Base-by-base conservation (phyloP, 2,329 filamentous ascomycete species). In the Colletotrichum camelliae region DNA sequence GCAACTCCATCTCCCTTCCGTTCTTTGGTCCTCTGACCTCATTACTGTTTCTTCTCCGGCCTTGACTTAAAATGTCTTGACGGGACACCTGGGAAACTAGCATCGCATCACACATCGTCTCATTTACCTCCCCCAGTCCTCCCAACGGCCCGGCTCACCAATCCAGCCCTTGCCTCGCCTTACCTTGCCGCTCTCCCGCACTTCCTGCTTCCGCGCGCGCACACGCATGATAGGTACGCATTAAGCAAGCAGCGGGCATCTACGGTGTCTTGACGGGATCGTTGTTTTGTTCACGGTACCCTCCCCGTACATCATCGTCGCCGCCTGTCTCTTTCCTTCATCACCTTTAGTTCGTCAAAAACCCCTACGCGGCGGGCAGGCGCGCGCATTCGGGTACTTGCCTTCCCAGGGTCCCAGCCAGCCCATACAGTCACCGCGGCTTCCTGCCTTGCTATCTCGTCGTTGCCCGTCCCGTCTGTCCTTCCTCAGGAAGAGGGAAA, bases 1-100 rank as follows among this genome's bases (percentile, higher is more conserved):
- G 60, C 62, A 48, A 73, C 73, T 21, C 43, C 65, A 75, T 68
- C 73, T 73, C 73, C 73, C 73, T 75, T 75, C 64, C 73, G 71
- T 75, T 72, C 70, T 73, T 75, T 65, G 65, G 48, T 52, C 58
- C 35, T 48, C 55, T 65, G 55, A 60, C 43, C 70, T 64, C 43
- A 35, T 21, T 43, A 48, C 29, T 29, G 70, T 73, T 75, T 75
- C 69, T 75, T 75, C 35, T 75, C 69, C 43, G 69, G 39, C 55
- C 64, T 67, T 75, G 73, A 73, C 70, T 75, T 72, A 75, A 75
- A 67, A 67, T 73, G 73, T 75, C 64, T 73, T 57, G 70, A 75
- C 64, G 58, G 64, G 39, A 60, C 39, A 9, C 18, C 39, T 43
- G 39, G 39, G 39, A 33, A 72, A 37, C 21, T 61, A 27, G 31